Conservation (phyloP, 2,329 filamentous ascomycete species). For the Parasarocladium wereldwijsianum region DNA sequence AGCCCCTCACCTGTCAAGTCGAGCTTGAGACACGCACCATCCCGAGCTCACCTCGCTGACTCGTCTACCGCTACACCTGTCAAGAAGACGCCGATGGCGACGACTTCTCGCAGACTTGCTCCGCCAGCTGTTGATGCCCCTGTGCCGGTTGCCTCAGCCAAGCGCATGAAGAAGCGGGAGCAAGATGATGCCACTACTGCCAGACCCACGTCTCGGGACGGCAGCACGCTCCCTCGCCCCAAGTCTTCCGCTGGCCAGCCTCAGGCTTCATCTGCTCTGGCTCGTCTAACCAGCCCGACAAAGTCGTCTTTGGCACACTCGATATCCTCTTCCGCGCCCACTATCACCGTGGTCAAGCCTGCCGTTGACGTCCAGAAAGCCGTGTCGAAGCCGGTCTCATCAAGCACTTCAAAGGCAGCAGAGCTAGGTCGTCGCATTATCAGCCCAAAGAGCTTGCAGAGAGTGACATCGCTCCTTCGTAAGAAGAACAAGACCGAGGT, state of each 20-base stretch:
- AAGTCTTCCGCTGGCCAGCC: conserved; percentile 16
- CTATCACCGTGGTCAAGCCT: conserved; percentile 18
- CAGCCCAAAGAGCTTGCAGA: conserved; percentile 37
- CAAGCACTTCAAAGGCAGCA: conserved; percentile 18
- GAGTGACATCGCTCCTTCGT: conserved; percentile 43
- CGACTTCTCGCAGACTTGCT: conserved; percentile 3
- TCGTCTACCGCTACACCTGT: conserved; percentile 10
- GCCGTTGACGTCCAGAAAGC: conserved; percentile 36
- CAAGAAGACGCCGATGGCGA: conserved; percentile 1
- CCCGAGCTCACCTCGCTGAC: conserved; percentile 15
- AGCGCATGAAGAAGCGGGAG: conserved; percentile 54
- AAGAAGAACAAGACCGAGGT: conserved; percentile 20
- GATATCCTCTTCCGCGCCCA: conserved; percentile 8
- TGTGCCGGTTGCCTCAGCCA: conserved; percentile 26
- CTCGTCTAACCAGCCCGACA: conserved; percentile 60
- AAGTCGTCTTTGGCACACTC: conserved; percentile 54
- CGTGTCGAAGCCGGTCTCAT: conserved; percentile 11
- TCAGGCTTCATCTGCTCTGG: conserved; percentile 27
- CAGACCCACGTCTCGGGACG: conserved; percentile 42
- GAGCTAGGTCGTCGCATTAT: conserved; percentile 22
- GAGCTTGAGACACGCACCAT: conserved; percentile 12
- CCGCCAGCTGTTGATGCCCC: conserved; percentile 8
- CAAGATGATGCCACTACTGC: conserved; percentile 55
- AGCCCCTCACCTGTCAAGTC: conserved; percentile 29
- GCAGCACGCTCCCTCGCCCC: conserved; percentile 32